A percentile compares a stretch with the other conserved stretches of the same genome.
Conservation (phyloP, 2,329 filamentous ascomycete species). For the Alternaria atra region DNA sequence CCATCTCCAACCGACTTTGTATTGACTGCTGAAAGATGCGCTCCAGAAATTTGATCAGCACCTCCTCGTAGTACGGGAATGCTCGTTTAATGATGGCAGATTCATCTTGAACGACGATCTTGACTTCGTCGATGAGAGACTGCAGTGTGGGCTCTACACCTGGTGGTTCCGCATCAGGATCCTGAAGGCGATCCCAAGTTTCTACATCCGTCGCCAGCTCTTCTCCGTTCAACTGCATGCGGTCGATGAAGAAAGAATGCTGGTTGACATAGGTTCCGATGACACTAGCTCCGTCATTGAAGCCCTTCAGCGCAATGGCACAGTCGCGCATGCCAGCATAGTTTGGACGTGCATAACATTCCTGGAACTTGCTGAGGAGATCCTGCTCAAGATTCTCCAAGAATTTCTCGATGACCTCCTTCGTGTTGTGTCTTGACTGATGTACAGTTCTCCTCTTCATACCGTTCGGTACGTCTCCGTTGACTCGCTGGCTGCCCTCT, state of each 20-base stretch:
- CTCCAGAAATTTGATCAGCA: slow-evolving; percentile 91
- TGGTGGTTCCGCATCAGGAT: slow-evolving; percentile 91
- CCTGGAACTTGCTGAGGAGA: slow-evolving; percentile 93
- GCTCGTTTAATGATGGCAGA: slow-evolving; percentile 96
- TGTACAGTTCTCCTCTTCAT: slow-evolving; percentile 44
- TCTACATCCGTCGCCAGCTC: slow-evolving; percentile 78
- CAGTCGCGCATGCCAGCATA: slow-evolving; percentile 99
- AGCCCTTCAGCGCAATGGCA: slow-evolving; percentile 90
- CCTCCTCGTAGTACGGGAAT: slow-evolving; percentile 95
- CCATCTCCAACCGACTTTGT: slow-evolving; percentile 93
- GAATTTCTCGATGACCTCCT: slow-evolving; percentile 95
- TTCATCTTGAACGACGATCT: slow-evolving; percentile 94
- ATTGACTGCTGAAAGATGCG: slow-evolving; percentile 98
- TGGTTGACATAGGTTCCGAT: slow-evolving; percentile 98
- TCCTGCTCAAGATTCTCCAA: slow-evolving; percentile 96
- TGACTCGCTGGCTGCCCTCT: slow-evolving; percentile 61
- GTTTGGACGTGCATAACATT: slow-evolving; percentile 93
- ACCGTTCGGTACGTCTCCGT: slow-evolving; percentile 60
- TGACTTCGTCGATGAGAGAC: slow-evolving; percentile 91
- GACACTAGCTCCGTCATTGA: slow-evolving; percentile 94
- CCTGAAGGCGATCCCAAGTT: slow-evolving; percentile 87
- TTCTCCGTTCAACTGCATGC: slow-evolving; percentile 88
- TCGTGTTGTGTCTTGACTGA: slow-evolving; percentile 68
- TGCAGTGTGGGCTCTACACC: slow-evolving; percentile 92
- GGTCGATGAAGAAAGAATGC: slow-evolving; percentile 98